Base-by-base conservation (phyloP, 495 filamentous ascomycete genomes). In the Astrocystis sublimbata region DNA sequence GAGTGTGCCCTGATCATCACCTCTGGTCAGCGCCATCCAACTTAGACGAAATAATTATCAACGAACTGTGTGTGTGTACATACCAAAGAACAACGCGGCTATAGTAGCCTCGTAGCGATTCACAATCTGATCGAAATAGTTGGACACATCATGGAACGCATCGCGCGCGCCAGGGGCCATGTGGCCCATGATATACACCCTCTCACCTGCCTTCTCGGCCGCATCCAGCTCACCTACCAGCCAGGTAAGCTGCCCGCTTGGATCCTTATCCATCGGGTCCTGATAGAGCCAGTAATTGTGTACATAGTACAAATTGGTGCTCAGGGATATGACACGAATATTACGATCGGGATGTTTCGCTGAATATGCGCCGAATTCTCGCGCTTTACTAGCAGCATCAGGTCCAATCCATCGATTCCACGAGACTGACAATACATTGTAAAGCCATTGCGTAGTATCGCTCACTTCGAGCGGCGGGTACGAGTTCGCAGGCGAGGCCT, bases 291-390 rank as follows among this genome's bases (percentile, higher is more conserved):
- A 81, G 71, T 80, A 84, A 71, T 86, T 85, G 42, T 78, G 71
- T 47, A 75, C 76, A 65, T 86, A 85, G 74, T 82, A 86, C 65
- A 85, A 74, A 61, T 83, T 79, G 35, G 79, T 86, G 70, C 82
- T 87, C 61, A 85, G 75, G 15, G 82, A 84, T 64, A 87, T 85
- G 42, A 87, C 73, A 15, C 81, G 75, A 3, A 87, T 75, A 12
- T 77, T 76, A 23, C 70, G 71, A 49, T 68, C 64, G 9, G 75
- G 73, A 45, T 79, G 71, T 28, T 75, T 68, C 13, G 71, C 75
- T 3, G 82, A 82, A 60, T 86, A 87, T 3, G 75, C 75, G 21
- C 80, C 84, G 38, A 80, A 80, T 33, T 81, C 66, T 26, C 49
- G 51, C 38, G 69, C 63, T 17, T 68, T 70, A 17, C 73, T 49